Evolutionary conservation across 2,329 filamentous ascomycete genomes (phyloP).

Genomic region (Phyllosticta capitalensis): DNA sequence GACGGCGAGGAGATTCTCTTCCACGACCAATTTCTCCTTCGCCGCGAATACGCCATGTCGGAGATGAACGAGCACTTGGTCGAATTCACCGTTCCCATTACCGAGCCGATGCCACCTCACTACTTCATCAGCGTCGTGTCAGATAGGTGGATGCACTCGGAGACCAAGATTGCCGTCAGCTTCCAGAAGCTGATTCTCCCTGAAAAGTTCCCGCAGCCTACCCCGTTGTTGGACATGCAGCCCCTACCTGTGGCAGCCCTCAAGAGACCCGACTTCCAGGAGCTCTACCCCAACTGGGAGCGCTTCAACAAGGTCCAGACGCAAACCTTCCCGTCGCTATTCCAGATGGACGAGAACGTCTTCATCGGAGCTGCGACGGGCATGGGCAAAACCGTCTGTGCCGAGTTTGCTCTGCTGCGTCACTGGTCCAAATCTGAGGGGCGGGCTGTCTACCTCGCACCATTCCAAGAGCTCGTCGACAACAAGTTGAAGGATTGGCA

Average conservation of each 20-base stretch:
- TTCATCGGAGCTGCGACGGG: conserved; percentile 88
- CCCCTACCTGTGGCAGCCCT: conserved; percentile 80
- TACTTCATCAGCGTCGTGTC: conserved; percentile 96
- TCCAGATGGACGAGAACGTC: conserved; percentile 84
- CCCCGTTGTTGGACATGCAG: conserved; percentile 83
- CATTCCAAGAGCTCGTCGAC: conserved; percentile 89
- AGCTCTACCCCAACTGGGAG: conserved; percentile 72
- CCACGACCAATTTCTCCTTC: conserved; percentile 87
- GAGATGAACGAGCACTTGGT: conserved; percentile 91
- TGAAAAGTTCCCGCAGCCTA: conserved; percentile 91
- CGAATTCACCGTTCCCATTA: conserved; percentile 93
- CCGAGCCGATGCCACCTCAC: conserved; percentile 95
- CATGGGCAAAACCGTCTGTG: conserved; percentile 93
- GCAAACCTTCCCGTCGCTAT: conserved; percentile 91
- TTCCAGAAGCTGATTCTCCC: conserved; percentile 93
- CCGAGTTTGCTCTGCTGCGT: conserved; percentile 82
- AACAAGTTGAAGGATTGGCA: conserved; percentile 76
- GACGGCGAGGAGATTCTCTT: conserved; percentile 94
- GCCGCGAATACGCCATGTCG: conserved; percentile 74
- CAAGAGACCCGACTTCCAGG: conserved; percentile 73
- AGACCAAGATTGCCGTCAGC: conserved; percentile 84
- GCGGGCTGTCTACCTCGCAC: conserved; percentile 86
- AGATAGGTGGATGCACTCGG: conserved; percentile 96
- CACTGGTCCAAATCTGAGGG: conserved; percentile 72
- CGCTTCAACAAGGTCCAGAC: conserved; percentile 98